Conservation (phyloP, 768 basidiomycete genomes). For the Multifurca ochricompacta region DNA sequence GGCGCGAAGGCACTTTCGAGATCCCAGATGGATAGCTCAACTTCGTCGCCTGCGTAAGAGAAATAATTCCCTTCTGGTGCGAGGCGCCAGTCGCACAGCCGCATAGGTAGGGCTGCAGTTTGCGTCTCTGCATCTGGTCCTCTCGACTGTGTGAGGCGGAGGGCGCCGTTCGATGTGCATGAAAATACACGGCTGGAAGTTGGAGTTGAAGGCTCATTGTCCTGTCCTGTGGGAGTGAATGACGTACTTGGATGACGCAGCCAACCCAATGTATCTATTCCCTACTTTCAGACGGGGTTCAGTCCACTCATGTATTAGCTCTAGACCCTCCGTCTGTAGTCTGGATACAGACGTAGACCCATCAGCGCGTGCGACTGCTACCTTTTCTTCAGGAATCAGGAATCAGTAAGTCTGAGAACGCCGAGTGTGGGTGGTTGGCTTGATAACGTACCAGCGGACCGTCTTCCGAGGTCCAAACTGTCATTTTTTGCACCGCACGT, state of each 20-base stretch:
- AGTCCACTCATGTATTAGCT: slow-evolving; percentile 46
- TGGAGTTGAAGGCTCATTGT: background rate
- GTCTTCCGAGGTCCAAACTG: slow-evolving; percentile 20
- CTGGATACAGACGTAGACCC: slow-evolving; percentile 43
- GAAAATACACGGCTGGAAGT: slow-evolving; percentile 43
- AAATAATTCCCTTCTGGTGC: slow-evolving; percentile 48
- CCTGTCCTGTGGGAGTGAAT: too few relatives aligned
- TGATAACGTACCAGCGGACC: slow-evolving; percentile 9
- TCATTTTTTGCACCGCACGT: slow-evolving; percentile 35
- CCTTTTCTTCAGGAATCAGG: slow-evolving; percentile 52
- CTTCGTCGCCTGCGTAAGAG: slow-evolving; percentile 81
- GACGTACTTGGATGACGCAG: slow-evolving; percentile 42
- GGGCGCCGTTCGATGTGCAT: slow-evolving; percentile 70
- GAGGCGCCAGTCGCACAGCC: slow-evolving; percentile 61
- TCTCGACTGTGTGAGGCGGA: slow-evolving; percentile 40
- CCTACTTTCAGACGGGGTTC: slow-evolving; percentile 50
- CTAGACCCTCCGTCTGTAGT: slow-evolving; percentile 35
- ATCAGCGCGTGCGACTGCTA: slow-evolving; percentile 56
- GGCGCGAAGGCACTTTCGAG: slow-evolving; percentile 47
- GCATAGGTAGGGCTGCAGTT: slow-evolving; percentile 50
- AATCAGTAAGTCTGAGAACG: slow-evolving; percentile 19
- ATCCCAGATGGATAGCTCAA: slow-evolving; percentile 78
- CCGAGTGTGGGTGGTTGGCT: too few relatives aligned
- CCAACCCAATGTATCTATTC: slow-evolving; percentile 57
- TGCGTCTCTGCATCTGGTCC: slow-evolving; percentile 23